Evolutionary conservation across 1,139 yeast genomes (phyloP), one percentile per base, ranked within the genome.

Genomic region (Kluyveromyces sp.): DNA sequence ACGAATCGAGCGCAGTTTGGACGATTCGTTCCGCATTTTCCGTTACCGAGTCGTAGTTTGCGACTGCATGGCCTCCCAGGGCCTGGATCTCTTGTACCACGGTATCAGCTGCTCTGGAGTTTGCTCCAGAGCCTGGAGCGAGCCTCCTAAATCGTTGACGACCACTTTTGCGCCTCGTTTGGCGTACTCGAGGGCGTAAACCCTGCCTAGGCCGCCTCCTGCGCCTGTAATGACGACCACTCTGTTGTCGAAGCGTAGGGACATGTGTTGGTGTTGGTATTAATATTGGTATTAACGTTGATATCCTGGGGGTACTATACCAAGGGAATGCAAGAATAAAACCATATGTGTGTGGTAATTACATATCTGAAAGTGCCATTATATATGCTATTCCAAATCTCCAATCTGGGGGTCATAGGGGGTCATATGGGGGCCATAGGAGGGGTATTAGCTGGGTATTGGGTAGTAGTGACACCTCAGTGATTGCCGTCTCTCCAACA

Each of bases 191-290:
- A 87, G 70, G 26, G 97, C 95, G 67, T 92, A 92, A 46, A 81
- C 81, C 63, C 77, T 84, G 37, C 98, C 98, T 45, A 92, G 77
- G 37, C 97, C 98, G 58, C 97, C 97, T 54, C 98, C 98, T 45
- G 97, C 95, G 41, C 97, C 98, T 49, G 97, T 92, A 65, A 92
- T 81, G 53, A 89, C 78, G 34, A 88, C 97, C 44, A 89, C 97
- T 65, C 84, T 81, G 61, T 81, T 88, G 59, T 85, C 83, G 61
- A 81, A 87, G 53, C 71, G 54, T 31, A 77, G 59, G 25, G 29
- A 15, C 45, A 48, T 56, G 10, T 41, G 53, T 40, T 35, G 4
- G 7, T 6, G 7, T 6, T 25, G 31, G 7, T n/a, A 25, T 33
- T 33, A 30, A 30, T 30, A 30, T 30, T 30, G 8, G 32, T 7